Evolutionary conservation across 345 rosid genomes (phyloP), one percentile per base, ranked within the genome.

Genomic region (Noccaea caerulescens): DNA sequence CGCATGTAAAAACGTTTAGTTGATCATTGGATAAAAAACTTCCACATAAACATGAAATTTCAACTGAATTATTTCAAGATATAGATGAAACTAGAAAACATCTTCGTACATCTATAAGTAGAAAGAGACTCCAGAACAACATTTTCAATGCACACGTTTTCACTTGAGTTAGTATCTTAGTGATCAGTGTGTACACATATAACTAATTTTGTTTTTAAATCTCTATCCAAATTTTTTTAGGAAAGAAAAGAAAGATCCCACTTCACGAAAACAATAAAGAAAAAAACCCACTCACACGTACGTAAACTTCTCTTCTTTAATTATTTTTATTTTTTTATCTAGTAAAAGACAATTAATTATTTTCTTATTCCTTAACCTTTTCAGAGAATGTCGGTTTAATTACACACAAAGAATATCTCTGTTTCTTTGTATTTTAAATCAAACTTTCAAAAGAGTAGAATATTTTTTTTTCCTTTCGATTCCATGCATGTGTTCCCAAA

Each of bases 401-500:
- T 4, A 30, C 46, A 64, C 44, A 72, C 18, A 58, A 37, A 64
- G 56, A 49, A 66, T 27, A 25, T 38, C 0, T 47, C 0, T 66
- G 49, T 49, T 38, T 49, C 23, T 49, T 30, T 38, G 38, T 49
- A 11, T 66, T 49, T 57, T 16, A 47, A 58, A 49, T 32, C 10
- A 38, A 49, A 39, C 16, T 60, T 32, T 66, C 66, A 58, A 45
- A 44, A 34, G 9, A 60, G 18, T 20, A 44, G 5, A 32, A 16
- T 1, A 7, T 11, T 14, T 23, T 32, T 55, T 5, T 10, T 33
- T 23, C 41, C 14, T 33, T 56, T 72, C 42, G 33, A 64, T 56
- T 45, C 43, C 44, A 64, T 56, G 51, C 58, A 64, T 46, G 64
- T 64, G 11, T 63, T 64, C 25, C 38, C 18, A 56, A 56, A 73